phyloP scores from a whole-genome alignment of 352 stramenopile species.

The Hyphochytrium catenoides region DNA sequence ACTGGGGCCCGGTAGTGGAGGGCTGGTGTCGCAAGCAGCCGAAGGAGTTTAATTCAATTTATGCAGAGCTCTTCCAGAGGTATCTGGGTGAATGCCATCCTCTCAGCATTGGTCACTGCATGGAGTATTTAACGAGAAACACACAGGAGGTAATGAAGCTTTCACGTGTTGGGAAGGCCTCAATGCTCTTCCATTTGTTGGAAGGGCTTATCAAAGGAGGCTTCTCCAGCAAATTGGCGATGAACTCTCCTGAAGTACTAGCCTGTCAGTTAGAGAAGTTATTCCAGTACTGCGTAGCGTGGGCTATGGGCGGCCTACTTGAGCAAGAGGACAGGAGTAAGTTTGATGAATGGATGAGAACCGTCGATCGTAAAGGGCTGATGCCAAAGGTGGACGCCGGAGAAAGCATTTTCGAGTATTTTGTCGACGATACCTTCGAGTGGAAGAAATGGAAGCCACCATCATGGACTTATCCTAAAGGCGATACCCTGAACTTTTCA shows the following conservation, averaged over 20 bases:
- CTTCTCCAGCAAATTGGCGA: constrained; percentile 27
- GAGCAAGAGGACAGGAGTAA: constrained; percentile 85
- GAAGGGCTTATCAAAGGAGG: constrained; percentile 68
- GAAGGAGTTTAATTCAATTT: constrained; percentile 49
- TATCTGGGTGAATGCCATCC: constrained; percentile 86
- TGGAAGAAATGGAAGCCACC: constrained; percentile 87
- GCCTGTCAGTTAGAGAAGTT: constrained; percentile 75
- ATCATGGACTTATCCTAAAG: constrained; percentile 82
- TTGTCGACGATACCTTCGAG: constrained; percentile 69
- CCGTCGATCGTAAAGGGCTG: constrained; percentile 66
- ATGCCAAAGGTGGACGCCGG: constrained; percentile 68
- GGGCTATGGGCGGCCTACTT: constrained; percentile 82
- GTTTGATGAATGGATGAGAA: constrained; percentile 84
- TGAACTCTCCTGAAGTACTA: constrained; percentile 35
- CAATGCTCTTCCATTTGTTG: constrained; percentile 55
- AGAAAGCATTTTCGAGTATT: constrained; percentile 80
- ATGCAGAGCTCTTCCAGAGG: constrained; percentile 77
- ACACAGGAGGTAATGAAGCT: constrained; percentile 77
- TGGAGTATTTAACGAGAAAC: constrained; percentile 85
- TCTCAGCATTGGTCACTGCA: constrained; percentile 77
- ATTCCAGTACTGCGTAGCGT: constrained; percentile 88
- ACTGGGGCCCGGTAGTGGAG: constrained; percentile 87
- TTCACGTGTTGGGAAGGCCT: constrained; percentile 64
- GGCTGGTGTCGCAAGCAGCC: constrained; percentile 84
- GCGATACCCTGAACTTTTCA: constrained; percentile 84